Evolutionary conservation across 306 rosid genomes (phyloP), one percentile per base, ranked within the genome.

Genomic region (Senna tora): DNA sequence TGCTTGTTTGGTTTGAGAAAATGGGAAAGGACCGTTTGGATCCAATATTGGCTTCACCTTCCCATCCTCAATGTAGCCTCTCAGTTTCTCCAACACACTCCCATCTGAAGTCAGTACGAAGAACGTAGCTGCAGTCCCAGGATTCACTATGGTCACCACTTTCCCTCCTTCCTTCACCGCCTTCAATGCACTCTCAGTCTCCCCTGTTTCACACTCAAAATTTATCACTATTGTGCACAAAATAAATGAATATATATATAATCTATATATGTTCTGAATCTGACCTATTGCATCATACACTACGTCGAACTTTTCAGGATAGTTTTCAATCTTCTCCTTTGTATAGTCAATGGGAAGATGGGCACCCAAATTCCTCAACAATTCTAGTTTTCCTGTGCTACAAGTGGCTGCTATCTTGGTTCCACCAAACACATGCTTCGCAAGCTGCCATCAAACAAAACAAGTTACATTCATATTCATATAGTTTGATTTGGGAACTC

Each of bases 31-130:
- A 30, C 87, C 32, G 65, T 88, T 87, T 15, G 91, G 88, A 47
- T 90, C 93, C 2, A 90, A 66, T 43, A 90, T 22, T 9, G 96
- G 80, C 84, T 75, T 87, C 81, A 87, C 84, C 81, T 87, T 86
- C 12, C 93, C 93, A 77, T 85, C 86, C 74, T 85, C 89, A 58
- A 87, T 57, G 53, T 80, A 75, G 7, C 91, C 87, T 33, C 53
- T 67, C 16, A 84, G 82, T 53, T 86, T 87, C 84, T 90, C 91
- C 32, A 90, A 80, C 0, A 70, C 16, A 2, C 64, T 16, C 14
- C 78, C 89, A 28, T 71, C 81, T 2, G 90, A 81, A 10, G 58
- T 74, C 4, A 87, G 76, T 3, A 71, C 4, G 75, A 75, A 85
- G 0, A 12, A 0, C 39, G 56, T 38, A 1, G 79, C 84, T 0